Percentiles rank a stretch among this genome's conserved stretches.
Evolutionary conservation across 2,329 filamentous ascomycete species (phyloP).

Genomic region (Chalara sp.): DNA sequence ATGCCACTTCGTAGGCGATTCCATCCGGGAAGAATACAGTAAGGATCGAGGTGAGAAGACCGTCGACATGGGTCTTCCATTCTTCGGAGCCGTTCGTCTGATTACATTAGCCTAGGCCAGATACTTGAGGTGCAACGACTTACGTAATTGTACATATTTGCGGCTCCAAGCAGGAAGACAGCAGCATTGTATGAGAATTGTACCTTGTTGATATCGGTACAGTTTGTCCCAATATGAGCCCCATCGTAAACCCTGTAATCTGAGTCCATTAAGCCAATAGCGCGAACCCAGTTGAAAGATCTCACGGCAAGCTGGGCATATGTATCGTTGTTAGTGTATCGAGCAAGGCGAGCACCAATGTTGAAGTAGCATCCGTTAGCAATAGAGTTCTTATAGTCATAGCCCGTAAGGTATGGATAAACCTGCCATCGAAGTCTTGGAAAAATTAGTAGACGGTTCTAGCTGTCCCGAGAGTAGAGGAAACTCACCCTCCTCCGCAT

Average conservation of each 20-base stretch:
- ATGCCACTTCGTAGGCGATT: constrained; percentile 54
- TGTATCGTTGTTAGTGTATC: constrained; percentile 72
- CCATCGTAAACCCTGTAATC: constrained; percentile 53
- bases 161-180: constrained; percentile 50
- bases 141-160: constrained; percentile 42
- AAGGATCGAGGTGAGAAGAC: constrained; percentile 28
- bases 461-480: neutral
- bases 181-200: constrained; percentile 68
- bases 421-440: constrained; percentile 71
- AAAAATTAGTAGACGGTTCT: constrained; percentile 6
- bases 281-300: constrained; percentile 59
- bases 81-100: constrained; percentile 29
- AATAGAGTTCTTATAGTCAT: constrained; percentile 60
- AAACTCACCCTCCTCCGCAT: constrained; percentile 57
- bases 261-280: constrained; percentile 50
- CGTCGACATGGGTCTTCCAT: constrained; percentile 31
- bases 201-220: constrained; percentile 45
- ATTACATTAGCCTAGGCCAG: constrained; percentile 34
- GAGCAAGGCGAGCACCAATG: constrained; percentile 61
- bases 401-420: constrained; percentile 51
- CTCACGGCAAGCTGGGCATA: constrained; percentile 71
- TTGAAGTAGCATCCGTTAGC: constrained; percentile 65
- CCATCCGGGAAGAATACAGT: constrained; percentile 36
- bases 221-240: constrained; percentile 37
- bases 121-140: constrained; percentile 23